Evolutionary conservation across 768 basidiomycete genomes (phyloP).

Genomic region (Agaricus subrufescens): DNA sequence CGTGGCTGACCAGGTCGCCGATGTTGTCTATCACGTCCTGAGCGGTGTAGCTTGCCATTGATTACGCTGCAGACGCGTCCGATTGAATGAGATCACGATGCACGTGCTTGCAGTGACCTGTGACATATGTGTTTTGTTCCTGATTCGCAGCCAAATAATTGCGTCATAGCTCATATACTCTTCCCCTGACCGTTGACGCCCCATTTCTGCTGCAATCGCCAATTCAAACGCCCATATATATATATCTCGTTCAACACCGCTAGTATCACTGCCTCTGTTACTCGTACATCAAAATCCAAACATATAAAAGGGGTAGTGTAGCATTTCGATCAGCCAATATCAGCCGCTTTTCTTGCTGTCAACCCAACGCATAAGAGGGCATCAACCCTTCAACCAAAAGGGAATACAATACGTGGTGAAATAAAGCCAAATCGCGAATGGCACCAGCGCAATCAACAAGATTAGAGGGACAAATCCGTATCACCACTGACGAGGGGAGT

Average conservation of each 20-base stretch:
- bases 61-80: not conserved
- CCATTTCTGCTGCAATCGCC: too few species aligned
- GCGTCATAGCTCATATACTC: not conserved
- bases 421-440: not conserved
- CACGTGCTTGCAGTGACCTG: not conserved
- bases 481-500: not conserved
- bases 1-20: slow-evolving; percentile 21
- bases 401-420: not conserved
- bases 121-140: not conserved
- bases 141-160: not conserved
- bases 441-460: slow-evolving; percentile 3
- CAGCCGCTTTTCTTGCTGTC: not conserved
- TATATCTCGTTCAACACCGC: not conserved
- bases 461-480: slow-evolving; percentile 8
- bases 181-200: too few species aligned
- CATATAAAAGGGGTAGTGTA: slow-evolving; percentile 2
- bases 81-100: slow-evolving; percentile 4
- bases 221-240: not conserved
- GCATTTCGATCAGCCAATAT: not conserved
- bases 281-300: slow-evolving; percentile 2
- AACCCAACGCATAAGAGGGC: not conserved
- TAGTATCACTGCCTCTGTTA: not conserved
- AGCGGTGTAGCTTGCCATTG: slow-evolving; percentile 3
- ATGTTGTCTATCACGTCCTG: slow-evolving; percentile 18
- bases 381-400: not conserved